A percentile compares a stretch with the other conserved stretches of the same genome.
Conservation (phyloP, 2,329 filamentous ascomycete genomes). For the Chaetomiaceae sp. region DNA sequence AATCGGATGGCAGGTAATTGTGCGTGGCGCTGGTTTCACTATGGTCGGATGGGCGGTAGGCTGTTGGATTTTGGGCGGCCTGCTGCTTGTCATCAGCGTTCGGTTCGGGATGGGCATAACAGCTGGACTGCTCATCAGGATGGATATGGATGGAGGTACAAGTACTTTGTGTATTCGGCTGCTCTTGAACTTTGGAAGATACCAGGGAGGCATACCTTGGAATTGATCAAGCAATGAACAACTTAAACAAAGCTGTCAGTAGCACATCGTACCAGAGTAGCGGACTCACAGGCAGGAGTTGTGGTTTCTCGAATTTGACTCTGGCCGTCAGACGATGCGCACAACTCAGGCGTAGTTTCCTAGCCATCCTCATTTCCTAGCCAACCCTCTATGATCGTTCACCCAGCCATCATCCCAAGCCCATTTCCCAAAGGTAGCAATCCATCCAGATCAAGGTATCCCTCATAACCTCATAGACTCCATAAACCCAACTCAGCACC, state of each 20-base stretch:
- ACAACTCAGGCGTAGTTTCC: no score
- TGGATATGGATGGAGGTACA: neutral
- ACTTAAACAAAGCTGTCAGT: no score
- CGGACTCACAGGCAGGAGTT: neutral
- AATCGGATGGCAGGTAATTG: no score
- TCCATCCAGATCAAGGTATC: slow-evolving; percentile 35
- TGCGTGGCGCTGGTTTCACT: no score
- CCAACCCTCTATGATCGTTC: no score
- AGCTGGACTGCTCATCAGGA: neutral
- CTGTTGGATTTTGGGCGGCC: neutral
- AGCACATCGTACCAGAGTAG: no score
- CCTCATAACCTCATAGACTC: neutral
- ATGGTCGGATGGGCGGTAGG: slow-evolving; percentile 43
- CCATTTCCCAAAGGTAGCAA: no score
- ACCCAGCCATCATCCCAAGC: no score
- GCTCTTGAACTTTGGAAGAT: neutral
- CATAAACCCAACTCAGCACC: slow-evolving; percentile 53
- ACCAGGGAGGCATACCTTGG: no score
- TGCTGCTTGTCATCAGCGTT: neutral
- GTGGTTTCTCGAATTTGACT: neutral
- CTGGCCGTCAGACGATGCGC: no score
- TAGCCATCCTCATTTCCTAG: no score
- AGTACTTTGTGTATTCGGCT: neutral
- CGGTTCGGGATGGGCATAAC: neutral
- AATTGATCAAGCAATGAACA: no score